Conservation (phyloP, 345 rosid genomes). For the Pseudoturritis turrita region DNA sequence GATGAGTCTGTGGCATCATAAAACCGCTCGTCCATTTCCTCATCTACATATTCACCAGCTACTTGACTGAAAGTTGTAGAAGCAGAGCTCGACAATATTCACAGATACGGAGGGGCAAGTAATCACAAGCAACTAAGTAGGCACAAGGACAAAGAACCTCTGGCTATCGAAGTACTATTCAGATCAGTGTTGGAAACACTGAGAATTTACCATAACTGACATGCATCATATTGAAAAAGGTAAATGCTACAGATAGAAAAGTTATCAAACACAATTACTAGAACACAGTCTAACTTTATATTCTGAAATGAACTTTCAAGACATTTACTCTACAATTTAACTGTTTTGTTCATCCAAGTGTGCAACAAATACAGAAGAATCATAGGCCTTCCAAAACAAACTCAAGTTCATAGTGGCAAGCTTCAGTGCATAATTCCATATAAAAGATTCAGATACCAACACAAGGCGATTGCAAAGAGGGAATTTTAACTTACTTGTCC, state of each 20-base stretch:
- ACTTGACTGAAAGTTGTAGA: slow-evolving; percentile 44
- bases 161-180: background rate
- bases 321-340: background rate
- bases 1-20: slow-evolving; percentile 89
- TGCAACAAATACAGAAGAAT: background rate
- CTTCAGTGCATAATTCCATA: background rate
- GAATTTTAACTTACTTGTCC: slow-evolving; percentile 70
- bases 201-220: background rate
- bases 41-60: slow-evolving; percentile 79
- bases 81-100: background rate
- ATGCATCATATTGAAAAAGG: background rate
- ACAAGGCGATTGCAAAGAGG: slow-evolving; percentile 7
- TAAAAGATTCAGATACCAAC: background rate
- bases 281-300: background rate
- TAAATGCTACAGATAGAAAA: background rate
- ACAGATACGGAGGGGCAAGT: background rate
- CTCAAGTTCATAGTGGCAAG: background rate
- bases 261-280: background rate
- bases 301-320: background rate
- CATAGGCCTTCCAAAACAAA: background rate
- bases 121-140: slow-evolving; percentile 3
- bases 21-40: slow-evolving; percentile 68
- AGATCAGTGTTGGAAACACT: background rate
- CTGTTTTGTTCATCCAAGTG: background rate
- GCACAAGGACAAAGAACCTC: slow-evolving; percentile 6